Evolutionary conservation across 2,329 filamentous ascomycete species (phyloP), one percentile per base, ranked within the genome.

Genomic region (Cryphonectria radicalis): DNA sequence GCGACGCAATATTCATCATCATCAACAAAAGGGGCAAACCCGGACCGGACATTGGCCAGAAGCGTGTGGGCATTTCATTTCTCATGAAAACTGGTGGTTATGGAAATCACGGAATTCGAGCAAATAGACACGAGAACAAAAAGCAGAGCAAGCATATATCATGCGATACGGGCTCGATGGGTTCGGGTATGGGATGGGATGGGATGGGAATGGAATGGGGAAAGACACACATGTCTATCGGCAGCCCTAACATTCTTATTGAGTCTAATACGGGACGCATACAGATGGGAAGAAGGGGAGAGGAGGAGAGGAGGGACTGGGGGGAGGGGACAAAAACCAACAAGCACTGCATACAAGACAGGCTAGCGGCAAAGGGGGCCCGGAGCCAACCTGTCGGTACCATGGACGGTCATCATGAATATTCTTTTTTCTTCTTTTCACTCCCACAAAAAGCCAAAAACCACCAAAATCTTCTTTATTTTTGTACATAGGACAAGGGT

Each of bases 371-470:
- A 32, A 50, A 50, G 8, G 65, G 65, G 65, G 65, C 65, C 65
- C 37, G 65, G 65, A 59, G 65, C 65, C 55, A 28, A 28, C 65
- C 53, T 67, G 65, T 67, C 50, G 40, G 40, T 42, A 25, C 32
- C 65, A 67, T 65, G 43, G 46, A 66, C 28, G 46, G 59, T 25
- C 59, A 40, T 40, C 35, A 62, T 40, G 2, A 5, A n/a, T 50
- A 50, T 50, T 8, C 43, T 50, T 43, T 13, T 19, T 50, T 50
- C 19, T 50, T 37, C 6, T 37, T 37, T 40, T 40, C 11, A 3
- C 37, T 40, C 11, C 10, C 3, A 11, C 22, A 50, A 50, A 50
- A 6, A 22, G 7, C 1, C 43, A 22, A 62, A 37, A 57, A 28
- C 14, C 2, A 19, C 14, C 17, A 50, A 50, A 11, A 13, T 40